Evolutionary conservation across 352 stramenopile genomes (phyloP), one percentile per base, ranked within the genome.

Genomic region (Halophytophthora polymorphica): DNA sequence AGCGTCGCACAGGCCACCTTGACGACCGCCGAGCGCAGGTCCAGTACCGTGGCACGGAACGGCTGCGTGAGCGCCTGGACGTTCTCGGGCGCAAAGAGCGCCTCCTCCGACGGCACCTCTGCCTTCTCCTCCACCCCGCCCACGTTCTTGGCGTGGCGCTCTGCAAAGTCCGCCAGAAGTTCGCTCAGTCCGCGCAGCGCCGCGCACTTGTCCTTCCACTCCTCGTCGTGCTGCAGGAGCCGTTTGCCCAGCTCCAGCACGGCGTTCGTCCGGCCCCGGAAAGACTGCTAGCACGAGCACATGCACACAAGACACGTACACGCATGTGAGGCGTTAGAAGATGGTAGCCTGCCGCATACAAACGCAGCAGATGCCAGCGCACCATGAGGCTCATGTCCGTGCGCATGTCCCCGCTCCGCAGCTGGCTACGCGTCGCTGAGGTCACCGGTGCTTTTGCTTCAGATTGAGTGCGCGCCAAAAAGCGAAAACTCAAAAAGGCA

Each of bases 1-100:
- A 88, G 68, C 37, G 77, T 77, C 2, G 71, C 55, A 17, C 77
- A 86, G 7, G 68, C 74, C 44, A 83, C 77, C 29, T 84, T 86
- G 19, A 88, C 72, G 15, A 88, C 77, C 12, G 70, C 65, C 2
- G 73, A 84, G 47, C 77, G 67, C 46, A 88, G 57, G 21, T 88
- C 73, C 33, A 71, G 52, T 15, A 86, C 41, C 21, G 69, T 83
- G n/a, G 56, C 53, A 39, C 75, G 75, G 55, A 86, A 83, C n/a
- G 72, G 72, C 56, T 77, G 70, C 47, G 59, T 72, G 23, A 86
- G 71, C 23, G 57, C 47, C 55, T 84, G 72, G 31, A 86, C 50
- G 36, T 77, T 84, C 49, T 86, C 75, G 1, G 57, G 41, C 4
- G 66, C 46, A 37, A 86, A 82, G 14, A 83, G 56, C 25, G 34